Base-by-base conservation (phyloP, 148 eudicot species). In the Rhododendron ovatum region DNA sequence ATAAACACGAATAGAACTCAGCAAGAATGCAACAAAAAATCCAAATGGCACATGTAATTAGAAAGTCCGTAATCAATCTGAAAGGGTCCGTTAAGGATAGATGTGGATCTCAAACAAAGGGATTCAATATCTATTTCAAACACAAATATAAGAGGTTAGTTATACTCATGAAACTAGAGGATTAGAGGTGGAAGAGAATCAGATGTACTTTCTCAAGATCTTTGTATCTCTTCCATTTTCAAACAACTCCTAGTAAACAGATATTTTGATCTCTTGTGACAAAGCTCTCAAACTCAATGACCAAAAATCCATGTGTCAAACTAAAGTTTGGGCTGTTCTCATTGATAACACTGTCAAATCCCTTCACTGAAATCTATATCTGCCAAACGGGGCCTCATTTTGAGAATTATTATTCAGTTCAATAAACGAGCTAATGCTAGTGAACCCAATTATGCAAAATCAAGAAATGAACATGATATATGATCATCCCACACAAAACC, bases 1-100 rank as follows among this genome's bases (percentile, higher is more conserved):
- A 74, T 39, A 20, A 63, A 47, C 59, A 7, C 3, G 17, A 39
- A 15, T 15, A 22, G 37, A 55, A 76, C 45, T 55, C 51, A 24
- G 15, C 67, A 63, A 85, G 20, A 77, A 82, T 78, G 80, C 78
- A 84, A 59, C n/a, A 48, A 75, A 69, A 84, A 33, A 81, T 35
- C 69, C 14, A 85, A 87, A 37, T 51, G 43, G 35, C 7, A 17
- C 84, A 86, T 43, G 14, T 45, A 37, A 78, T 28, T 30, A 78
- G n/a, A 47, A 47, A 9, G 83, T 82, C 28, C 45, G 69, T 14
- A 85, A 51, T 55, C 6, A 81, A 86, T 1, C 78, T 55, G 10
- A 82, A 74, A 69, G 39, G 76, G 76, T 30, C 75, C 39, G 15
- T 71, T 71, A 11, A 13, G 73, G 28, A 65, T n/a, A n/a, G 37